Base-by-base conservation (phyloP, 129 eudicot genomes). In the Helianthus tuberosus region DNA sequence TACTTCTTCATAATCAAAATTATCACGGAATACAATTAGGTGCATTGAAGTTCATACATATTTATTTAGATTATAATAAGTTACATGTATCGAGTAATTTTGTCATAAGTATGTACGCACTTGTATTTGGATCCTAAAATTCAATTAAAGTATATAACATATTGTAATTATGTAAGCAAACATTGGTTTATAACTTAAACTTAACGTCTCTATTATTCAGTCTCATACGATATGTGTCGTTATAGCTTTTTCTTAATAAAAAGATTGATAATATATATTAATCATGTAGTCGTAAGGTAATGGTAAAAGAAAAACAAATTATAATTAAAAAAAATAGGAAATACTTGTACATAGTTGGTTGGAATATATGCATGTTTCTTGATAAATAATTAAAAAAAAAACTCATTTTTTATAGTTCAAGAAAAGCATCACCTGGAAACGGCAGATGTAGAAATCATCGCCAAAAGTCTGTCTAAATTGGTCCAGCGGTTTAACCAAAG, bases 401-500 rank as follows among this genome's bases (percentile, higher is more conserved):
- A 25, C 29, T 25, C 29, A 25, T 25, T 25, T 25, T 53, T 55
- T 55, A 55, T 55, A 55, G 23, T 17, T 0, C 20, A 0, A 39
- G 20, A 13, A 5, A 20, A 9, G 35, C 11, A 27, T 61, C 36
- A 88, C 95, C 91, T 84, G 95, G 55, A 86, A 86, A 62, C 79
- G 67, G 81, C 91, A 86, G 9, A 89, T 62, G 73, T 89, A 86
- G 75, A 83, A 89, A 74, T 84, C 91, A 20, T 86, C 84, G 9
- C 97, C 98, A 17, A 83, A 81, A 5, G 62, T 27, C 15, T 69
- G 53, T 47, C 91, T 83, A 75, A 80, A 15, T 8, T 75, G 14
- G 1, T 86, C 81, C 4, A 87, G 0, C 5, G 97, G 98, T 71
- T 83, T 93, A 13, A 67, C 71, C 6, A 32, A 78, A 8, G 96